Evolutionary conservation across 1,284 basidiomycete species (phyloP), one percentile per base, ranked within the genome.

Genomic region (Somion occarium): DNA sequence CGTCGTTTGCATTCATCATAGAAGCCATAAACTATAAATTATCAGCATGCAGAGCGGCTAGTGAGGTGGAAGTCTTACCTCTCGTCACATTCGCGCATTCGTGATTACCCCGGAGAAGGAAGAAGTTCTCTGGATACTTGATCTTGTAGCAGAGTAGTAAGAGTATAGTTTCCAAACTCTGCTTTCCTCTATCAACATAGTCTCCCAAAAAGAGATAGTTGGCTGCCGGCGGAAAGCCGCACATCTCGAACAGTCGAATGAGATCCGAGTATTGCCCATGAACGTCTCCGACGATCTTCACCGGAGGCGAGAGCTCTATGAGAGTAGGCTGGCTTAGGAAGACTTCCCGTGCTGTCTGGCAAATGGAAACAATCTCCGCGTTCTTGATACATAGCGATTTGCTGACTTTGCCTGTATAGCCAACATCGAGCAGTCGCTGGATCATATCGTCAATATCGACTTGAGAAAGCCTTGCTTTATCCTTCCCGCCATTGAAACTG

Each of bases 41-140:
- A 50, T 54, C 49, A 58, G 54, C 54, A 62, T 58, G 59, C 59
- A 55, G 53, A 34, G 51, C 11, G 25, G 53, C 47, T 48, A 49
- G 48, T 52, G 34, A 37, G 27, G 19, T 51, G 47, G 39, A 53
- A 49, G 38, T 71, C 77, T 63, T 60, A 94, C 93, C 93, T 83
- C 97, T 80, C 47, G 96, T 99, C 52, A 99, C 95, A 66, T 98
- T 98, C 43, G 97, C 97, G 66, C 97, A 99, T 74, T 99, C 97
- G 72, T 99, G 97, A 70, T 99, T 99, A 44, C 97, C 97, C 61
- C 97, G 83, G 44, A 99, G 75, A 26, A 99, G 76, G 77, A 99
- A 99, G 75, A 99, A 99, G 76, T 99, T 99, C 74, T 99, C 97
- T 2, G 97, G 97, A 71, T 96, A 99, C 73, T 99, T 99, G 76